phyloP scores from a whole-genome alignment of 78 protist species.

The Dictyostelium capitatum region DNA sequence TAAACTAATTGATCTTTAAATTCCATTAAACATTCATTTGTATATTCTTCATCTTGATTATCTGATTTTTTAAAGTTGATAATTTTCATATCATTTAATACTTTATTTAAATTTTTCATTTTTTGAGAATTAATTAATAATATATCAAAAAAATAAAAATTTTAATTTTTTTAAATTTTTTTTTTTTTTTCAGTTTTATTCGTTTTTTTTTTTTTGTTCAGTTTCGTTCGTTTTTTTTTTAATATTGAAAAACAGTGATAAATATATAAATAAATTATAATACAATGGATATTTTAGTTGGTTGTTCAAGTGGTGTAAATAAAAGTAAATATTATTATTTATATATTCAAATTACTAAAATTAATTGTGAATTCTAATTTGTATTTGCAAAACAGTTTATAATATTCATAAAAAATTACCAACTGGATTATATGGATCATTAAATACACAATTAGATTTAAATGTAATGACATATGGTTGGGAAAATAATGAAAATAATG shows the following conservation, averaged over 20 bases:
- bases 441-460: conserved; percentile 14
- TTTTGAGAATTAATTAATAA: no score
- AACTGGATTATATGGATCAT: conserved; percentile 16
- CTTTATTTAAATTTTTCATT: not conserved
- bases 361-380: no score
- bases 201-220: not conserved
- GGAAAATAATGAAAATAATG: conserved; percentile 28
- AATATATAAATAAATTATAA: not conserved
- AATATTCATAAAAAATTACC: conserved; percentile 26
- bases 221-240: not conserved
- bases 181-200: not conserved
- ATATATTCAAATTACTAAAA: no score
- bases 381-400: no score
- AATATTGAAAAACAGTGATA: not conserved
- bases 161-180: not conserved
- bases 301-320: conserved; percentile 26
- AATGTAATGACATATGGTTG: conserved; percentile 44
- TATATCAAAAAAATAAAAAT: not conserved
- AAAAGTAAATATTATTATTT: conserved; percentile 25
- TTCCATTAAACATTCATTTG: conserved; percentile 14
- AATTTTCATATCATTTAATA: conserved; percentile 14
- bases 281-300: conserved; percentile 38
- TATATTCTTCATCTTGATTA: not conserved
- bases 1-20: conserved; percentile 5
- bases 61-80: not conserved